Evolutionary conservation across 768 basidiomycete species (phyloP), one percentile per base, ranked within the genome.

Genomic region (Podaxis sp.): DNA sequence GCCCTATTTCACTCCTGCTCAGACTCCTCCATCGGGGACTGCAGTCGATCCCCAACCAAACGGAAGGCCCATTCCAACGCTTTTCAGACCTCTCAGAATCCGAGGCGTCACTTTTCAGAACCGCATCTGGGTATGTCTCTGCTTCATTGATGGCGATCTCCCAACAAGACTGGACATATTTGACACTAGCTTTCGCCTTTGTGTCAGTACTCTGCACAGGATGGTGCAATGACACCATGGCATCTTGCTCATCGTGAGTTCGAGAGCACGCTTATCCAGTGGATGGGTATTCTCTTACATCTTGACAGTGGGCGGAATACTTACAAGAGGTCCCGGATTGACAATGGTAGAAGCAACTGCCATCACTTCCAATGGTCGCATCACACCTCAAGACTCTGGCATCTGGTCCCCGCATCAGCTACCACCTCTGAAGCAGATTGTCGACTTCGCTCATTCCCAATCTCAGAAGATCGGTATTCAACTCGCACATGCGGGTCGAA

Each of bases 401-500:
- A 70, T 89, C 61, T 89, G 87, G 86, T 74, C 76, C 27, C 86
- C 85, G 62, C 74, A 72, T 65, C 74, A 69, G 61, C 70, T 67
- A 63, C 67, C 62, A 62, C 71, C 63, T 36, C 72, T 64, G 56
- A 64, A 16, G 37, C 65, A 55, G 62, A 63, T 62, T 61, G 56
- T 59, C 67, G 82, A 86, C 55, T 89, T 90, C 58, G 86, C 86
- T n/a, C 87, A 89, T 66, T 82, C 84, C 0, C 86, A 88, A 65
- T 81, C 78, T 50, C 83, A 87, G 67, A 84, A 85, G 51, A 80
- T 91, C 27, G 90, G 77, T 11, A 86, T 91, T 55, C 90, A 92
- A 64, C 79, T 92, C 18, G 85, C 81, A 0, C 90, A 92, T 63
- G 87, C 89, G 0, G 90, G 91, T 0, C 77, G 89, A 13, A 91